Conservation (phyloP, 768 basidiomycete species). For the Lactarius evosmus region DNA sequence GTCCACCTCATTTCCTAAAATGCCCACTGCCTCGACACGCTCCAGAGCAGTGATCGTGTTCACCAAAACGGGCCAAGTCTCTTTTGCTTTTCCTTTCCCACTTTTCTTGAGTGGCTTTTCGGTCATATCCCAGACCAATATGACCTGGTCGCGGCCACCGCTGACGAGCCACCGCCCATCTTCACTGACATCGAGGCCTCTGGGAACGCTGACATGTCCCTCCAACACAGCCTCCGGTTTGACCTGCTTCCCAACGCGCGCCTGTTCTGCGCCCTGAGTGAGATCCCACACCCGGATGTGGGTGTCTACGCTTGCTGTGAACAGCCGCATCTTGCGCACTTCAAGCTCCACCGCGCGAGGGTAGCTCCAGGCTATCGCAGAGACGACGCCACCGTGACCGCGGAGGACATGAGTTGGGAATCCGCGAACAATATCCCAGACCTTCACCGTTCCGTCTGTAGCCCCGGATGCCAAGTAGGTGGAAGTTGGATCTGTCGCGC, state of each 20-base stretch:
- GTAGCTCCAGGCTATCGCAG: constrained; percentile 83
- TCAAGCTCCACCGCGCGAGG: constrained; percentile 46
- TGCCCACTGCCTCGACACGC: constrained; percentile 81
- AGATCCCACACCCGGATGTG: constrained; percentile 92
- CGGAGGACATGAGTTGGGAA: constrained; percentile 93
- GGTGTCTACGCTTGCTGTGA: constrained; percentile 91
- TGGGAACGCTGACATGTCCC: constrained; percentile 92
- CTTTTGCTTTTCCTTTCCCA: constrained; percentile 48
- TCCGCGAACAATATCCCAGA: constrained; percentile 87
- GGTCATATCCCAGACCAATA: constrained; percentile 84
- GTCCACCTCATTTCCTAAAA: constrained; percentile 53
- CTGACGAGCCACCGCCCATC: constrained; percentile 91
- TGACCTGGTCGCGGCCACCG: constrained; percentile 90
- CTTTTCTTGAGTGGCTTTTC: constrained; percentile 35
- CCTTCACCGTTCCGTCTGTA: constrained; percentile 94
- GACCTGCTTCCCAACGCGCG: constrained; percentile 51
- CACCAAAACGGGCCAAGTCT: constrained; percentile 53
- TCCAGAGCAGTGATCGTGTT: constrained; percentile 84
- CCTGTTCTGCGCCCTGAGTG: constrained; percentile 47
- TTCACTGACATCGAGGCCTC: constrained; percentile 78
- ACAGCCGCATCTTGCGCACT: constrained; percentile 64
- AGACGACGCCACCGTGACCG: constrained; percentile 97
- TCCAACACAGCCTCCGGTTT: constrained; percentile 82
- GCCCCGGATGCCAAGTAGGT: constrained; percentile 93
- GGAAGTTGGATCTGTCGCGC: constrained; percentile 78